These are phyloP conservation scores for Didymella pinodella DNA, from an alignment of 2,329 filamentous ascomycete species.

Conservation along the genomic window DNA sequence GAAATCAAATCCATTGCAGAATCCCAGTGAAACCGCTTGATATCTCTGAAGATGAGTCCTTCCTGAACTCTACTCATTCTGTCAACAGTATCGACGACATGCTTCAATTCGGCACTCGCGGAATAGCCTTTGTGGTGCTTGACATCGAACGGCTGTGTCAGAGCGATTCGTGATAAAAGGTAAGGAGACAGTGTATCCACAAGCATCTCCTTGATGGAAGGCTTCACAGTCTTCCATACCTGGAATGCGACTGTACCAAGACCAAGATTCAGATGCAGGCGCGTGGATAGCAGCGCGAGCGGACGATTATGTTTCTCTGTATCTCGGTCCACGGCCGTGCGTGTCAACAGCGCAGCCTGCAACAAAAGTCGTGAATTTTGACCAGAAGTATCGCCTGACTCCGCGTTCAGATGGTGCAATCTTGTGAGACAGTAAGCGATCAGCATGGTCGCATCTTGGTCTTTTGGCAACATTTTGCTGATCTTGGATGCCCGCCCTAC, in stretches of 20 bases:
- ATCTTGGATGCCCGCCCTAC: slow-evolving; percentile 31
- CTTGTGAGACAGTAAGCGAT: slow-evolving; percentile 35
- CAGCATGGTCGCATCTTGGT: slow-evolving; percentile 31
- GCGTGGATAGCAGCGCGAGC: slow-evolving; percentile 43
- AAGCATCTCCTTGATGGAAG: slow-evolving; percentile 45
- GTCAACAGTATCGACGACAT: slow-evolving; percentile 39
- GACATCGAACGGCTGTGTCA: slow-evolving; percentile 45
- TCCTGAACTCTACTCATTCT: slow-evolving; percentile 41
- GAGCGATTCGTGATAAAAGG: slow-evolving; percentile 43
- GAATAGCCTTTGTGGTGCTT: slow-evolving; percentile 38
- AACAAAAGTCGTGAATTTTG: slow-evolving; percentile 32
- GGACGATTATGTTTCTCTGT: slow-evolving; percentile 37
- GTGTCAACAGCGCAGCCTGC: slow-evolving; percentile 42
- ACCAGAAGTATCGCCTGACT: slow-evolving; percentile 7
- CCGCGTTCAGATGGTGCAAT: slow-evolving; percentile 27
- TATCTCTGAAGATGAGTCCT: slow-evolving; percentile 36
- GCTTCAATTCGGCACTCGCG: slow-evolving; percentile 40
- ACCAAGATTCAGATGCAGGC: slow-evolving; percentile 43
- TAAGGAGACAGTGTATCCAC: slow-evolving; percentile 44
- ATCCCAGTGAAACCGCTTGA: slow-evolving; percentile 42
- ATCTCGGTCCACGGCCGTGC: slow-evolving; percentile 35
- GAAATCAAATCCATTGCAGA: slow-evolving; percentile 36
- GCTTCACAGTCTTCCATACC: slow-evolving; percentile 34
- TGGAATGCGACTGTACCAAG: slow-evolving; percentile 42
- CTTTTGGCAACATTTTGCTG: slow-evolving; percentile 23